Base-by-base conservation (phyloP, 2,329 filamentous ascomycete genomes). In the Monilinia aucupariae region DNA sequence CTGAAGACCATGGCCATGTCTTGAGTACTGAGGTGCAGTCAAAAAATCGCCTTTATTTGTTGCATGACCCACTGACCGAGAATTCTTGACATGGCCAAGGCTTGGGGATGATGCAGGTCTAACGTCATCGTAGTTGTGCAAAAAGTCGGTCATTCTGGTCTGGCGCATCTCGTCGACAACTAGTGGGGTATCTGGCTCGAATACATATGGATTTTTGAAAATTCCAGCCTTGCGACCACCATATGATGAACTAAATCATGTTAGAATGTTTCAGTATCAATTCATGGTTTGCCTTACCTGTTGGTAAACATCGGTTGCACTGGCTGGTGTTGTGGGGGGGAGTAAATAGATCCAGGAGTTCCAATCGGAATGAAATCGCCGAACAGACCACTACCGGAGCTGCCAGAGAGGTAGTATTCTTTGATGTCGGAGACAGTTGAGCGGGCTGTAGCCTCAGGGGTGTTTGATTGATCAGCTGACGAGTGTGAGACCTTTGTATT, bases 181-280 rank as follows among this genome's bases (percentile, higher is more conserved):
- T 15, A 66, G 67, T n/a, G 70, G 67, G 10, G 64, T 65, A n/a
- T 63, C 61, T 15, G 70, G 69, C 55, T 74, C 72, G 45, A 74
- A 73, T 34, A 50, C 43, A 43, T 70, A 68, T 32, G 65, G 67
- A 45, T 68, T 67, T 30, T 20, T 34, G 47, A 53, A 30, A 52
- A 50, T 59, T 39, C 30, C 34, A 34, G 61, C 34, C 17, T 58
- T 62, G 49, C 48, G 55, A 43, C 30, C 30, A 43, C 30, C 30
- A n/a, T 50, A 34, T 20, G 30, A 47, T 41, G 9, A 41, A 54
- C 53, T 62, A 47, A 48, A 7, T 9, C 7, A 32, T 58, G 63
- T 51, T 37, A 62, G 41, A 15, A 45, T 30, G 8, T 25, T 8
- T 25, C 41, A 58, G 34, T 58, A 13, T 34, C 32, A 20, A 43